A percentile compares a stretch with the other conserved stretches of the same genome.
Conservation (phyloP, 2,329 filamentous ascomycete genomes). For the Colletotrichum sojae region DNA sequence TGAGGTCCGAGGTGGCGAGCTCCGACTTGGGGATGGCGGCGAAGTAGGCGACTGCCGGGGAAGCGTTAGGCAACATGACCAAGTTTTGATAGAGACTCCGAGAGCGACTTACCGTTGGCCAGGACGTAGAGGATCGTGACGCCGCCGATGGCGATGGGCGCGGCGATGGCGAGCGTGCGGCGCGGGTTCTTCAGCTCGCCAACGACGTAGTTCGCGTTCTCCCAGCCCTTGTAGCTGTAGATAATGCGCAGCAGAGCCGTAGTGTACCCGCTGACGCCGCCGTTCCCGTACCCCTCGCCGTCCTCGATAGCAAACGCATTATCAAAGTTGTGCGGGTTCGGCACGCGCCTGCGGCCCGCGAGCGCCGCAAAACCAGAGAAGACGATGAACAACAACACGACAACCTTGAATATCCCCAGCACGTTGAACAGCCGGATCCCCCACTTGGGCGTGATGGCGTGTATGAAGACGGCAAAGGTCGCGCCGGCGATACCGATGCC, state of each 20-base stretch:
- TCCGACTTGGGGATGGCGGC: constrained; percentile 72
- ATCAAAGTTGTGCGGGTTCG: constrained; percentile 70
- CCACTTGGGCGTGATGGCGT: constrained; percentile 68
- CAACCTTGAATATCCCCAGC: constrained; percentile 72
- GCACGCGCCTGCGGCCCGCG: constrained; percentile 62
- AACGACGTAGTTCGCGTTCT: constrained; percentile 74
- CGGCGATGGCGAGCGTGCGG: constrained; percentile 68
- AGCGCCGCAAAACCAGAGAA: constrained; percentile 72
- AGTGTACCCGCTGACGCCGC: constrained; percentile 67
- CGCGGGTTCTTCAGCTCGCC: constrained; percentile 69
- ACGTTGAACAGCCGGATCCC: constrained; percentile 72
- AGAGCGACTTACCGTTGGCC: constrained; percentile 63
- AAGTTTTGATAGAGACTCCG: not conserved
- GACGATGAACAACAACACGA: constrained; percentile 72
- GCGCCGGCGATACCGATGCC: constrained; percentile 68
- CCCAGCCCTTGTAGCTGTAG: constrained; percentile 75
- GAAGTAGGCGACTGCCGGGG: constrained; percentile 68
- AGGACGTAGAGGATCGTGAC: constrained; percentile 74
- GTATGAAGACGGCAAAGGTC: constrained; percentile 68
- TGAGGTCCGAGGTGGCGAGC: constrained; percentile 70
- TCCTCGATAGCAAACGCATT: constrained; percentile 65
- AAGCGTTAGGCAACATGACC: too few species aligned
- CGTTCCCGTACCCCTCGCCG: constrained; percentile 61
- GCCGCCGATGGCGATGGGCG: constrained; percentile 69
- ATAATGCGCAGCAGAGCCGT: constrained; percentile 71